Evolutionary conservation across 306 rosid genomes (phyloP), one percentile per base, ranked within the genome.

Genomic region (Alnus glutinosa): DNA sequence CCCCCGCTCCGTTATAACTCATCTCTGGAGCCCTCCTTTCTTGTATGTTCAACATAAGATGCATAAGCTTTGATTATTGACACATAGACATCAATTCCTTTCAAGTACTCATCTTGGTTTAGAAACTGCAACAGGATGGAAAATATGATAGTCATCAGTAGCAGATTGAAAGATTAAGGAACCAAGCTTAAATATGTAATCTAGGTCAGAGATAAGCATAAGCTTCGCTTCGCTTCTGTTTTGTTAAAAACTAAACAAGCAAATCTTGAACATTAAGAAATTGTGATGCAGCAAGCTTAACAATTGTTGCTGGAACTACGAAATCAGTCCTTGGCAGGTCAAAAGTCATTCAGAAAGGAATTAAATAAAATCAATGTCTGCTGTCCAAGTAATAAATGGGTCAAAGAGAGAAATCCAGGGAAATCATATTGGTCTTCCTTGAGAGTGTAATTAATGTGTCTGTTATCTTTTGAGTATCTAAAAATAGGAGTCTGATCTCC

Each of bases 31-130:
- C 55, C 77, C 48, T 70, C 82, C 36, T 75, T 81, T 30, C 39
- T 77, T 80, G 69, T 81, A 55, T 71, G 74, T 61, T 71, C 89
- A n/a, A 55, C 83, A 37, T 64, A 91, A 34, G 93, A 90, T 47
- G 98, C 88, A 78, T 86, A 95, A 51, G 89, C 75, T 79, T 85
- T 82, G 59, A 95, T 91, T 75, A 95, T 87, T n/a, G 93, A 89
- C 85, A 86, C 90, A 1, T 93, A 95, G 36, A 85, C 78, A 16
- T 83, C 81, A 11, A 93, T 89, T 74, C 99, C 98, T 86, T 90
- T 95, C 87, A 93, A 85, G 84, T 93, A 95, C 79, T 85, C 98
- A 19, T 84, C 94, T 89, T 87, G 85, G 90, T 83, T 88, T 51
- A 93, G 86, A 86, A 89, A 95, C 99, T 95, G 89, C 87, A 84